Conservation (phyloP, 2,329 filamentous ascomycete species). For the Phoma herbarum region DNA sequence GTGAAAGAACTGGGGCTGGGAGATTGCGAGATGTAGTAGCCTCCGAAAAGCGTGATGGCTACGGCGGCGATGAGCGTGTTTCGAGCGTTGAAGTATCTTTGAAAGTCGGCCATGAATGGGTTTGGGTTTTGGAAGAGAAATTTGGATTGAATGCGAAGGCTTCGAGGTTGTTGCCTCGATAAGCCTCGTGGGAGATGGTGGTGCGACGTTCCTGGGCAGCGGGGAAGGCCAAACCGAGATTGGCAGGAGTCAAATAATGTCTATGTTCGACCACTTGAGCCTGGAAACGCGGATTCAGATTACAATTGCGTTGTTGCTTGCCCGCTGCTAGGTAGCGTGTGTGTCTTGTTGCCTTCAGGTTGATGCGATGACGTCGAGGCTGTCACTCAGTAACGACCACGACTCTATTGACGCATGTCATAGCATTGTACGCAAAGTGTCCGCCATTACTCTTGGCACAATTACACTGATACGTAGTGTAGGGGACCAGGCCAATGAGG, state of each 20-base stretch:
- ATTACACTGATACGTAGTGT: slow-evolving; percentile 19
- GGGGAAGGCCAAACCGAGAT: slow-evolving; percentile 28
- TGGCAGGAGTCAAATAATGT: slow-evolving; percentile 24
- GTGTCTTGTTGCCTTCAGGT: not conserved
- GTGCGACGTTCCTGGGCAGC: slow-evolving; percentile 24
- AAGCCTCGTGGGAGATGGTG: not conserved
- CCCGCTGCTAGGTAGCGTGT: not conserved
- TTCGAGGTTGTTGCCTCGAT: slow-evolving; percentile 12
- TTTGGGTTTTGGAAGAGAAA: not conserved
- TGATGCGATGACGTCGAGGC: slow-evolving; percentile 11
- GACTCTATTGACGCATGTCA: slow-evolving; percentile 7
- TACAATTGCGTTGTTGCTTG: not conserved
- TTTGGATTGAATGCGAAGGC: not conserved
- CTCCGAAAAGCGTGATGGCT: slow-evolving; percentile 38
- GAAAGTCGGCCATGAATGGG: slow-evolving; percentile 20
- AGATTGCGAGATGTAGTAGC: slow-evolving; percentile 41
- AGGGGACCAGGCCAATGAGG: slow-evolving; percentile 7
- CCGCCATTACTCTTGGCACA: slow-evolving; percentile 15
- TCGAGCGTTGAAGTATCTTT: slow-evolving; percentile 39
- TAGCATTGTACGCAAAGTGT: slow-evolving; percentile 9
- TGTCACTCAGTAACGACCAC: not conserved
- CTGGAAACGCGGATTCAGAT: not conserved
- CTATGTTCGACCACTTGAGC: not conserved
- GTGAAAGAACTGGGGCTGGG: slow-evolving; percentile 31
- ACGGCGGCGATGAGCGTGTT: slow-evolving; percentile 39